Evolutionary conservation across 2,329 filamentous ascomycete genomes (phyloP).

Genomic region (Emydomyces testavorans): DNA sequence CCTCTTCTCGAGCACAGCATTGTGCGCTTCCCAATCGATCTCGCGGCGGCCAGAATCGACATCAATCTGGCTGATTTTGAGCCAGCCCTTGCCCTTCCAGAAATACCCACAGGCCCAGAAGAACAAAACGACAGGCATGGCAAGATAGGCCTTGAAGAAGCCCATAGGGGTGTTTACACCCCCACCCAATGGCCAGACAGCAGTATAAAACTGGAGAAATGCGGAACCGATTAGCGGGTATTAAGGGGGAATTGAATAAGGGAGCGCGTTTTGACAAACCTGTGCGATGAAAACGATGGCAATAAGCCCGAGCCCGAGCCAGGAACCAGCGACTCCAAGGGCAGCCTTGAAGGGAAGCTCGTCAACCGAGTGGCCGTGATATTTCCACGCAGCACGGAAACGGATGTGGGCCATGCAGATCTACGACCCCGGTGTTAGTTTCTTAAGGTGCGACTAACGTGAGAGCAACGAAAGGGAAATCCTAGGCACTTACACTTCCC

Average conservation of each 20-base stretch:
- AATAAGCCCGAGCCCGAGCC: conserved; percentile 47
- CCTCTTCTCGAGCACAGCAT: conserved; percentile 27
- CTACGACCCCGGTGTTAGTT: conserved; percentile 4
- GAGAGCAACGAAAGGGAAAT: background rate
- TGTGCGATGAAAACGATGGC: conserved; percentile 43
- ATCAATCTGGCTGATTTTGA: conserved; percentile 50
- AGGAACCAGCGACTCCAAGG: conserved; percentile 50
- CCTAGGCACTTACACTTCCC: conserved; percentile 37
- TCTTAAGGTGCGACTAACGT: background rate
- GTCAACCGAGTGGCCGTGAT: conserved; percentile 47
- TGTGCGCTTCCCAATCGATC: conserved; percentile 54
- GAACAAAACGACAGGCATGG: conserved; percentile 22
- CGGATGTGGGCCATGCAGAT: conserved; percentile 58
- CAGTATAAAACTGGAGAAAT: conserved; percentile 22
- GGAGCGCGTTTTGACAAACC: conserved; percentile 13
- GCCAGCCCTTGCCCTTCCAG: conserved; percentile 55
- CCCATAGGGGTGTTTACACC: conserved; percentile 17
- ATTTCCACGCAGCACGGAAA: conserved; percentile 50
- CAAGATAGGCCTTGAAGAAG: conserved; percentile 26
- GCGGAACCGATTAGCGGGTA: background rate
- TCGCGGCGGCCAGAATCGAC: conserved; percentile 54
- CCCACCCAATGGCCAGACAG: conserved; percentile 19
- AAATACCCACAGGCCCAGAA: conserved; percentile 49
- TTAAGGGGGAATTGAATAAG: conserved; percentile 6
- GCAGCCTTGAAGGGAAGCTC: conserved; percentile 52